Percentiles rank a stretch among this genome's conserved stretches.
Conservation (phyloP, 2,329 filamentous ascomycete species). For the Calonectria ilicicola region DNA sequence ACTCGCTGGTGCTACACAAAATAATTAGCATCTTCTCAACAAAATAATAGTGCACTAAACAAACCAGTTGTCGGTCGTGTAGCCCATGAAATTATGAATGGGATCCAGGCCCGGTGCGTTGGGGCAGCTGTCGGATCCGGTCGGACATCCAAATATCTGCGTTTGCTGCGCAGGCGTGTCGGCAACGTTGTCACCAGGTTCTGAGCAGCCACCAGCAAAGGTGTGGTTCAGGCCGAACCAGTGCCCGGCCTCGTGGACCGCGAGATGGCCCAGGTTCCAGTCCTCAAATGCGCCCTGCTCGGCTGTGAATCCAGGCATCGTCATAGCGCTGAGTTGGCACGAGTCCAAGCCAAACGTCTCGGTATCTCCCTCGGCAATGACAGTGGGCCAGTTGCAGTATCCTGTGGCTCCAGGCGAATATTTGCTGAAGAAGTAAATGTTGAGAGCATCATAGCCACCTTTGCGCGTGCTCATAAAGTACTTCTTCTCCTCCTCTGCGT, state of each 20-base stretch:
- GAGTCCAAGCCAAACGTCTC: neutral
- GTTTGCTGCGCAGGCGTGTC: slow-evolving; percentile 53
- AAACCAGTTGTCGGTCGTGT: neutral
- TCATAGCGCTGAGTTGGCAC: slow-evolving; percentile 2
- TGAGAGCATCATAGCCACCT: slow-evolving; percentile 30
- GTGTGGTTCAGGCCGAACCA: slow-evolving; percentile 31
- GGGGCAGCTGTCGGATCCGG: slow-evolving; percentile 37
- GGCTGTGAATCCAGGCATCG: neutral
- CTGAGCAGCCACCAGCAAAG: slow-evolving; percentile 50
- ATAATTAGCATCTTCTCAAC: neutral
- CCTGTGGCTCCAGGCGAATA: slow-evolving; percentile 23
- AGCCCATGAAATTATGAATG: neutral
- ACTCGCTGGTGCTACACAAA: neutral
- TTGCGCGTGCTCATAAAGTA: neutral
- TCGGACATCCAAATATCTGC: slow-evolving; percentile 35
- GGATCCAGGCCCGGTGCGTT: neutral
- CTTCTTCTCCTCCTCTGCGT: neutral
- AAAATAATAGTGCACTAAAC: neutral
- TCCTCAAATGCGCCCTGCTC: neutral
- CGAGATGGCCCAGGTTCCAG: neutral
- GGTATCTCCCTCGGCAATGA: neutral
- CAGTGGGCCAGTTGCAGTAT: slow-evolving; percentile 24
- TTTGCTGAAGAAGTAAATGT: slow-evolving; percentile 42
- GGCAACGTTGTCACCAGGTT: slow-evolving; percentile 49
- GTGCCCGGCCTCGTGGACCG: neutral